Percentiles rank a stretch among this genome's conserved stretches.
phyloP scores from a whole-genome alignment of 768 basidiomycete species.

The Termitomyces sp. region DNA sequence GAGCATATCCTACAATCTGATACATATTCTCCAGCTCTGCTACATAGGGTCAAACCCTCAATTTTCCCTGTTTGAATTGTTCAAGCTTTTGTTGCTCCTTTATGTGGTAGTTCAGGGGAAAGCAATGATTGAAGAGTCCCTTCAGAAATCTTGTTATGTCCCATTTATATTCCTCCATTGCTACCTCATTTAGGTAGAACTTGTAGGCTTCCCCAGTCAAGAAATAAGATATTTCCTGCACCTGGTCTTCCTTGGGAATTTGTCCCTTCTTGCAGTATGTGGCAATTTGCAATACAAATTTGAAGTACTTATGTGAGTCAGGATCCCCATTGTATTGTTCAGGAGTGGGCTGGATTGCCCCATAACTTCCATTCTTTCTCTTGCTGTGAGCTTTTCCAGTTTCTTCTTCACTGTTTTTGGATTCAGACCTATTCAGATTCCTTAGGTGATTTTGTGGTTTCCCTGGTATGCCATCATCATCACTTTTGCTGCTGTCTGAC shows the following conservation, averaged over 20 bases:
- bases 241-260: background rate
- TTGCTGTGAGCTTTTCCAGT: background rate
- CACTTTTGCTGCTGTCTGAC: background rate
- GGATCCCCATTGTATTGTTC: background rate
- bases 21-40: background rate
- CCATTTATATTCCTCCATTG: background rate
- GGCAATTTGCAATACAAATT: background rate
- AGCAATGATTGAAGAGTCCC: background rate
- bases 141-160: background rate
- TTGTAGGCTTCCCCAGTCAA: background rate
- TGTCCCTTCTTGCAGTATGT: background rate
- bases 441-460: too few relatives aligned
- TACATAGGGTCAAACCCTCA: background rate
- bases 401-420: background rate
- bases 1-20: background rate
- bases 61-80: background rate
- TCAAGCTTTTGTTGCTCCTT: background rate
- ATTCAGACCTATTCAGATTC: too few relatives aligned
- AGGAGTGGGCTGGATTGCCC: background rate
- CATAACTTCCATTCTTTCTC: background rate
- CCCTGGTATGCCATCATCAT: too few relatives aligned
- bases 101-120: background rate
- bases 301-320: background rate
- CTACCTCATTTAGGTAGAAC: background rate
- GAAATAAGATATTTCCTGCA: background rate